Evolutionary conservation across 164 flowering plant genomes (phyloP), one percentile per base, ranked within the genome.

Genomic region (Stephania japonica): DNA sequence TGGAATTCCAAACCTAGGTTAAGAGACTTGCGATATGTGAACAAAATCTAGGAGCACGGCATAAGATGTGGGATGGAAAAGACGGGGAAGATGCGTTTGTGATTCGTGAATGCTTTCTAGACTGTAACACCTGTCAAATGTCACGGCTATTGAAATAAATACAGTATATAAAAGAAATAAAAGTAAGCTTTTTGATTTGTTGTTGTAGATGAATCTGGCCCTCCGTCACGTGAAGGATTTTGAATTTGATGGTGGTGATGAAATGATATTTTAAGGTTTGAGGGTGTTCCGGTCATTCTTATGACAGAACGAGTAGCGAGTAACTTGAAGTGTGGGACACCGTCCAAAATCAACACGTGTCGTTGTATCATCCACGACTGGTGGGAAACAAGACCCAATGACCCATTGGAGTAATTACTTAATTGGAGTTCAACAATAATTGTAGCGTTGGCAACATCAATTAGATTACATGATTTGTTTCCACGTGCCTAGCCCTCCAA

Each of bases 101-200:
- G 18, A 4, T 19, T 16, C 61, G 18, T 53, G 61, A 53, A 53
- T 5, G 61, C 61, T 6, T 53, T 53, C 3, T 53, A 0, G 61
- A 53, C 61, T 53, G 18, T 12, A 56, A 56, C 21, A 56, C 62
- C 62, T 56, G 18, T 56, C 62, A 16, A 56, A 56, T 10, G n/a
- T 56, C 62, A 56, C 62, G 62, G 62, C 62, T 56, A 56, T 56
- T 56, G 21, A 56, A 56, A 56, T 56, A 16, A 56, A 56, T 56
- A 19, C 4, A 56, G 21, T 56, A 16, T 56, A n/a, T n/a, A n/a
- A 32, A 32, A 16, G 62, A 56, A 56, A n/a, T n/a, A 19, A 19
- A 3, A 56, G 21, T 56, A 13, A n/a, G 18, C n/a, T 16, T 56
- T 6, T n/a, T 32, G 38, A 32, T 32, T 27, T 32, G 38, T 19